These are phyloP conservation scores for Syzygium grande DNA, from an alignment of 345 rosid species.

Conservation along the genomic window DNA sequence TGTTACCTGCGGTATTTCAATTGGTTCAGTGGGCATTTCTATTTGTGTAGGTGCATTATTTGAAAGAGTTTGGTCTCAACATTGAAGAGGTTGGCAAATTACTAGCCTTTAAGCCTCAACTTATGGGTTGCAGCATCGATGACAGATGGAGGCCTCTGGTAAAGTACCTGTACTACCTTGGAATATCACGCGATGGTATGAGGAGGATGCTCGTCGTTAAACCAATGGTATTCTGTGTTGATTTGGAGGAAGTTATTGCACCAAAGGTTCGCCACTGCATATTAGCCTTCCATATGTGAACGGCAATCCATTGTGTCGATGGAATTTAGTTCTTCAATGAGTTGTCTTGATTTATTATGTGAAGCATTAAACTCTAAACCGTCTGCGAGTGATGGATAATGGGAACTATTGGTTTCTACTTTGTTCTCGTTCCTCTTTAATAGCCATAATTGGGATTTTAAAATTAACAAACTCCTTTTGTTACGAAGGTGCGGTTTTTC, in stretches of 20 bases:
- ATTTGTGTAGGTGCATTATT: conserved; percentile 50
- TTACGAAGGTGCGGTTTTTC: conserved; percentile 61
- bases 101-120: conserved; percentile 75
- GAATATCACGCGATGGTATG: conserved; percentile 81
- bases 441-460: neutral
- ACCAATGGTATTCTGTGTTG: conserved; percentile 77
- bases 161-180: conserved; percentile 77
- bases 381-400: neutral
- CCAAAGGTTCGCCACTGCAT: conserved; percentile 46
- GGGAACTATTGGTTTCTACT: neutral
- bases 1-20: neutral
- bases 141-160: conserved; percentile 88
- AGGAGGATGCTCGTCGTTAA: conserved; percentile 75
- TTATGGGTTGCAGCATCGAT: conserved; percentile 79
- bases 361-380: neutral
- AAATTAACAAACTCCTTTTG: neutral
- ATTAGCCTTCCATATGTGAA: neutral
- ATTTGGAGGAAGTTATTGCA: conserved; percentile 56
- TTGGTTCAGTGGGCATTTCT: neutral
- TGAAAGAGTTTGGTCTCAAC: conserved; percentile 83
- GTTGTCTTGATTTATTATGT: neutral
- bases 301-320: neutral
- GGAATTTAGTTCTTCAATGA: neutral
- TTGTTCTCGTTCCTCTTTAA: neutral
- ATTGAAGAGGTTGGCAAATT: conserved; percentile 67